A percentile compares a stretch with the other conserved stretches of the same genome.
phyloP scores from a whole-genome alignment of 441 rosid species.

The Geranium incanum region DNA sequence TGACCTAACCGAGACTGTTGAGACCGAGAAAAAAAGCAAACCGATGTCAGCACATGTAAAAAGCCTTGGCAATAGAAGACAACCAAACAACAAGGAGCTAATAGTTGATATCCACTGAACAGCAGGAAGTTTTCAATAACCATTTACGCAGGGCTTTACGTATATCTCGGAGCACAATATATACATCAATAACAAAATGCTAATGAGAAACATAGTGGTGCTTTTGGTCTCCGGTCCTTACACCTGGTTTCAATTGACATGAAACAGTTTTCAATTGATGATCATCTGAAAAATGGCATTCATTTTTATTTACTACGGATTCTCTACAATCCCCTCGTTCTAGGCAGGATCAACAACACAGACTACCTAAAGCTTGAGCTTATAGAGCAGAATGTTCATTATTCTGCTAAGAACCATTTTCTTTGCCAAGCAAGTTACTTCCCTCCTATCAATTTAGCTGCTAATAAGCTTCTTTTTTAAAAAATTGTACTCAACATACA shows the following conservation, averaged over 20 bases:
- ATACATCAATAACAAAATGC: not conserved
- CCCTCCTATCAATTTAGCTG: not conserved
- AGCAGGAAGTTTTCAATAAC: not conserved
- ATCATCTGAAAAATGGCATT: not conserved
- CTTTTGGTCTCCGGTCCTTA: not conserved
- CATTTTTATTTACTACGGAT: not conserved
- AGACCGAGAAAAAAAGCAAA: not conserved
- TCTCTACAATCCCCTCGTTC: not conserved
- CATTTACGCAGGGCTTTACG: not conserved
- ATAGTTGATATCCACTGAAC: not conserved
- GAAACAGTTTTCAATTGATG: not conserved
- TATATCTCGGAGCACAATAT: not conserved
- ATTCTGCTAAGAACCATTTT: not conserved
- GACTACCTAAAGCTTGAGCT: not conserved
- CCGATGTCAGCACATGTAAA: slow-evolving; percentile 1
- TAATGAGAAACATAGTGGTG: not conserved
- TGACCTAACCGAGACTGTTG: slow-evolving; percentile 57
- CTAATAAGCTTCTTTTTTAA: not conserved
- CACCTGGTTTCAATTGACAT: not conserved
- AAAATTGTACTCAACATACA: not conserved
- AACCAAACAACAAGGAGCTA: not conserved
- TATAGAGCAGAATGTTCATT: not conserved
- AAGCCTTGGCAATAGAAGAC: not conserved
- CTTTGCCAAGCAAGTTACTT: not conserved
- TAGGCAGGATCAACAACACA: not conserved